Base-by-base conservation (phyloP, 305 asterid genomes). In the Fraxinus sp. region DNA sequence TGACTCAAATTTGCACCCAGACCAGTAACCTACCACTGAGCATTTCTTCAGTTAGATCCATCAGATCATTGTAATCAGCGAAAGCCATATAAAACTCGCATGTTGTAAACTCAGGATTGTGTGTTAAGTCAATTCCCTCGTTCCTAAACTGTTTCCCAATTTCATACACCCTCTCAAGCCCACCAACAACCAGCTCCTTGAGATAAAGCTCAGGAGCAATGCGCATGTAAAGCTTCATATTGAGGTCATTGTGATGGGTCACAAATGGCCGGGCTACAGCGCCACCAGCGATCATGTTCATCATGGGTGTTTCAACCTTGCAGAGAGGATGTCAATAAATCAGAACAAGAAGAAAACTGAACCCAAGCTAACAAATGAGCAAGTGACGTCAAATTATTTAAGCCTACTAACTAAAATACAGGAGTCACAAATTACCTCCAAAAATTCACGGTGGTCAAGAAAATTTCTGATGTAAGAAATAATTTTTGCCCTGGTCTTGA, bases 281-380 rank as follows among this genome's bases (percentile, higher is more conserved):
- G 79, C 97, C 95, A 18, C 95, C 97, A 64, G 97, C 89, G 82
- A 92, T 93, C 95, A 89, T 94, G 89, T 94, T 94, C 99, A 96
- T 91, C 95, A 92, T 93, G 64, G 98, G 98, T 0, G 98, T 92
- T 86, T 96, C 98, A 79, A 96, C 98, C 99, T 95, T 74, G 11
- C 3, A 16, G 55, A 32, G 81, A 71, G 26, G 80, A 85, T 37
- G 77, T 36, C 20, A 9, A 44, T 72, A 62, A 30, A 24, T 28
- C 16, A 79, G 37, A 72, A 74, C 13, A 78, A 49, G 57, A 28
- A 33, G 36, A 11, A 46, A 35, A 33, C 26, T 5, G 6, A 22
- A 11, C 33, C 13, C 44, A 77, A 26, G 57, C 72, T n/a, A 14
- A 52, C 13, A 44, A 37, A 80, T 57, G 77, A 64, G 79, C 37